Evolutionary conservation across 495 filamentous ascomycete species (phyloP).

Genomic region (Tuber melanosporum): DNA sequence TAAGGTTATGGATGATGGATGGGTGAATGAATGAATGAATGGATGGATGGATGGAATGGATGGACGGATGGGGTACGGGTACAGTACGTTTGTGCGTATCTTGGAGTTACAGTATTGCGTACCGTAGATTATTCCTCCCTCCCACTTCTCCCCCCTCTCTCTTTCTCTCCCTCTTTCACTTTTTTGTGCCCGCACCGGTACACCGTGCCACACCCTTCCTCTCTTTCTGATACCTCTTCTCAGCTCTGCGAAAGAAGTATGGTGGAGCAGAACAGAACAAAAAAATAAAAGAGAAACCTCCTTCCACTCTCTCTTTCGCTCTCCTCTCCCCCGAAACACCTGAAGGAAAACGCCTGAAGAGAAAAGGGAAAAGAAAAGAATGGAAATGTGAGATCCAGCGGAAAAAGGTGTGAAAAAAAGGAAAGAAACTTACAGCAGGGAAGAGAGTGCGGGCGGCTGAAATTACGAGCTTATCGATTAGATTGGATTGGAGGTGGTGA

Average conservation of each 20-base stretch:
- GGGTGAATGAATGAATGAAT: slow-evolving; percentile 2
- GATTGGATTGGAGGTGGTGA: not conserved
- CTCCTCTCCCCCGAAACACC: not conserved
- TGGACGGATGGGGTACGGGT: slow-evolving; percentile 4
- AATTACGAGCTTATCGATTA: not conserved
- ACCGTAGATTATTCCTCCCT: slow-evolving; percentile 2
- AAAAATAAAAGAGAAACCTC: not conserved
- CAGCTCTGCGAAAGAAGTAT: not conserved
- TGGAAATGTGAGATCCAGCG: not conserved
- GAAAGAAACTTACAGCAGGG: not conserved
- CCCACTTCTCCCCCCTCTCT: not conserved
- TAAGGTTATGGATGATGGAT: slow-evolving; percentile 2
- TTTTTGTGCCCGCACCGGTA: not conserved
- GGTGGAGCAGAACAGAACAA: not conserved
- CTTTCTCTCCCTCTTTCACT: not conserved
- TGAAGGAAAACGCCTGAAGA: not conserved
- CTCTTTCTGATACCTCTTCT: not conserved
- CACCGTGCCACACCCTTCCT: not conserved
- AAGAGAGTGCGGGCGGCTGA: not conserved
- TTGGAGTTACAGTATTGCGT: not conserved
- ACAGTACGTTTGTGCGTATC: slow-evolving; percentile 5
- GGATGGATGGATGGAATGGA: slow-evolving; percentile 4
- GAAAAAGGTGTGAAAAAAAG: not conserved
- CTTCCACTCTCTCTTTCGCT: not conserved
- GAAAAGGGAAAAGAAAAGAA: not conserved